These are phyloP conservation scores for Xylaria polymorpha DNA, from an alignment of 2,329 filamentous ascomycete species.

Conservation along the genomic window DNA sequence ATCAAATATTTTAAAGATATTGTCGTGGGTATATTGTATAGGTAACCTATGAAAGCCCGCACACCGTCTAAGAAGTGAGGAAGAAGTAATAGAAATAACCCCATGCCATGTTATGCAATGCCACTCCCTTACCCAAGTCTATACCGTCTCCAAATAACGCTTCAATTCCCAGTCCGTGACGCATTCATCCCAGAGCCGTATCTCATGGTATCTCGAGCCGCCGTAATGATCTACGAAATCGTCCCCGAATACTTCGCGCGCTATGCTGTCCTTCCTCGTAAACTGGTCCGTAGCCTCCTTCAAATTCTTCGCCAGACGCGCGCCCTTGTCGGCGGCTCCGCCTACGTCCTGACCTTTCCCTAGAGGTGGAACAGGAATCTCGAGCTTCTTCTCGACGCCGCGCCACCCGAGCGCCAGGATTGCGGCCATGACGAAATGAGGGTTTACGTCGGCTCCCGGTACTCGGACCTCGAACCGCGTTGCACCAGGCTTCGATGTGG, in stretches of 20 bases:
- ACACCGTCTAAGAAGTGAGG: not conserved
- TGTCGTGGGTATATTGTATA: constrained; percentile 30
- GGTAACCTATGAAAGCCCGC: constrained; percentile 26
- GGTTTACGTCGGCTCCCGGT: constrained; percentile 92
- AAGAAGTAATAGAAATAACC: too few species aligned
- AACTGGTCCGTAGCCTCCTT: constrained; percentile 87
- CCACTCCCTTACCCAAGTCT: constrained; percentile 22
- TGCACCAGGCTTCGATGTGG: constrained; percentile 83
- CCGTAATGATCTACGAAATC: constrained; percentile 96
- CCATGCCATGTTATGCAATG: not conserved
- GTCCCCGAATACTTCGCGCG: constrained; percentile 93
- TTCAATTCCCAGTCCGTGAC: constrained; percentile 94
- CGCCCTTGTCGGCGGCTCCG: constrained; percentile 74
- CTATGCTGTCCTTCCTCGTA: constrained; percentile 80
- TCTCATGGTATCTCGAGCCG: constrained; percentile 91
- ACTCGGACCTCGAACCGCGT: constrained; percentile 95
- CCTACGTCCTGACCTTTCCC: constrained; percentile 88
- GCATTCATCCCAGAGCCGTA: constrained; percentile 91
- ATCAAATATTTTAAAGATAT: not conserved
- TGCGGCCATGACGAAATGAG: constrained; percentile 86
- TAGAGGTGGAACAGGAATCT: constrained; percentile 83
- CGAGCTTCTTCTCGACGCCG: constrained; percentile 91
- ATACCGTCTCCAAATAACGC: constrained; percentile 83
- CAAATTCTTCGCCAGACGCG: constrained; percentile 83
- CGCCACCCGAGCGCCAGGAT: constrained; percentile 90